Evolutionary conservation across 164 flowering plant genomes (phyloP), one percentile per base, ranked within the genome.

Genomic region (Aristolochia californica): DNA sequence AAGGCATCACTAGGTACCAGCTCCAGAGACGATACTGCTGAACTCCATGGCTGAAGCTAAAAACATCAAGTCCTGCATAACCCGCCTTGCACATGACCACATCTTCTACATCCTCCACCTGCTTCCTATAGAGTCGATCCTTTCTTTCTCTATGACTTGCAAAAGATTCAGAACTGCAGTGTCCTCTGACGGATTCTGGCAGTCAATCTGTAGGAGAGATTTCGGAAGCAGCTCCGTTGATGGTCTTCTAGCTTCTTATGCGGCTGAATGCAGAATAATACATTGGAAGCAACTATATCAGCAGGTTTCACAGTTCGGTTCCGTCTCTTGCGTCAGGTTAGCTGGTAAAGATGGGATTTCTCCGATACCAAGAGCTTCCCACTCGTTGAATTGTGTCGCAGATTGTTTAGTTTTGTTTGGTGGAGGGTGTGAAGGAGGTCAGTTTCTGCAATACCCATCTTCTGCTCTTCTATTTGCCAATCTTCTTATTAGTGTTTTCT

Each of bases 361-460:
- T 44, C 96, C 84, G 5, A 64, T 63, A 40, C 81, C 91, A 40
- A 77, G 98, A 72, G 96, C 96, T 67, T 88, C 95, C 28, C 98
- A 84, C 63, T 86, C 96, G 7, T 81, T 91, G 68, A 88, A 86
- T 62, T 81, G 83, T 57, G 85, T 91, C 2, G 76, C 85, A 22
- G 83, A 81, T 59, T 88, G 75, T 55, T 58, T 91, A 73, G 86
- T 91, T 38, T 68, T 91, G 74, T 91, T 84, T 77, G 98, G 98
- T 63, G 96, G 98, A 27, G 98, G 98, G 16, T 80, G 76, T 66
- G 95, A 86, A 45, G 98, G 96, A 83, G 98, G 98, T 91, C 25
- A 72, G 78, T 68, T 38, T 22, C 1, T 50, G 54, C 27, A 16
- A 8, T n/a, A 34, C 40, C 40, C n/a, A n/a, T n/a, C n/a, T n/a